Percentiles rank a stretch among this genome's conserved stretches.
These are phyloP conservation scores for Debaryomycetaceae sp. DNA, from an alignment of 1,139 yeast genomes.

Conservation along the genomic window DNA sequence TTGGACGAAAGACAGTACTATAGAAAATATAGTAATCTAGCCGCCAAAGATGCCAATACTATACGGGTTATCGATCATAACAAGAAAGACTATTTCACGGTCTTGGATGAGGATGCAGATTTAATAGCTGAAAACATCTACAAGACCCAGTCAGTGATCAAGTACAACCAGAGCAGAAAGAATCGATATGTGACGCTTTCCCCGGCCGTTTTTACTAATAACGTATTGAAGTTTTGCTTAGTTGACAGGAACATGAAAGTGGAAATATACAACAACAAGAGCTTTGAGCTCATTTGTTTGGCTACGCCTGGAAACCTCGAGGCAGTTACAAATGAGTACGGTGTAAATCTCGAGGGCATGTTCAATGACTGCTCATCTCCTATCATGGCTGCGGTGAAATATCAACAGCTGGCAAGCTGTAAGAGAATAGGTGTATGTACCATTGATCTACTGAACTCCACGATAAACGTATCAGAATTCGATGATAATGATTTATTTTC, in stretches of 20 bases:
- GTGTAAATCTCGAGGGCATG: constrained; percentile 66
- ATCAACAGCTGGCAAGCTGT: constrained; percentile 37
- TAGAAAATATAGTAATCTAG: constrained; percentile 51
- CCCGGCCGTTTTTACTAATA: constrained; percentile 61
- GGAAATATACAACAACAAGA: constrained; percentile 62
- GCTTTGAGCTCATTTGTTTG: constrained; percentile 55
- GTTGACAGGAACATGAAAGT: constrained; percentile 69
- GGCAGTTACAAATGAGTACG: constrained; percentile 32
- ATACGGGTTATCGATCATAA: constrained; percentile 66
- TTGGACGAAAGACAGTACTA: constrained; percentile 65
- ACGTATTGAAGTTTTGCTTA: constrained; percentile 62
- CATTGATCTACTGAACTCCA: constrained; percentile 66
- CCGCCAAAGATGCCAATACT: constrained; percentile 43
- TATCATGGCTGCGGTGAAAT: constrained; percentile 70
- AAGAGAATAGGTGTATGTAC: constrained; percentile 74
- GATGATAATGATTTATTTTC: constrained; percentile 84
- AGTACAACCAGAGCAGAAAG: constrained; percentile 45
- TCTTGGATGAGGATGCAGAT: constrained; percentile 74
- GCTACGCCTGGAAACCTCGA: constrained; percentile 94
- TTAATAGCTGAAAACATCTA: constrained; percentile 80
- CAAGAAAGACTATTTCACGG: constrained; percentile 73
- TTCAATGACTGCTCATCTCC: constrained; percentile 60
- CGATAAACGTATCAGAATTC: constrained; percentile 73
- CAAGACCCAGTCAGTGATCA: constrained; percentile 77
- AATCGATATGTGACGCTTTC: constrained; percentile 74